A percentile compares a stretch with the other conserved stretches of the same genome.
phyloP scores from a whole-genome alignment of 495 filamentous ascomycete genomes.

The Articulospora tetracladia region DNA sequence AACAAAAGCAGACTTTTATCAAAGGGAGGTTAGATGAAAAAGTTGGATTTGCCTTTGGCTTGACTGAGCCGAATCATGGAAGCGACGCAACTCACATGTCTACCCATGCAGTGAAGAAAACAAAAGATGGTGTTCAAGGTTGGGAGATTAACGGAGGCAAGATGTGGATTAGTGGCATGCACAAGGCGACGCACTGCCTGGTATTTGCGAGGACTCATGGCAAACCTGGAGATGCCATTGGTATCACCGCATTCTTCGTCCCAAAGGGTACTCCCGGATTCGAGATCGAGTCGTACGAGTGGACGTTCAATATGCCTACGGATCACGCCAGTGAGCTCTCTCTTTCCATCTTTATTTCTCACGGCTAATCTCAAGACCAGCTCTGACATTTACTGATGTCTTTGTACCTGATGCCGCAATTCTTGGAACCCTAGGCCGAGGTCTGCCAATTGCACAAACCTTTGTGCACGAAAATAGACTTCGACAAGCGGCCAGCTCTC shows the following conservation, averaged over 20 bases:
- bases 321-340: conserved; percentile 37
- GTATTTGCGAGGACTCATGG: conserved; percentile 54
- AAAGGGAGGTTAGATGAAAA: conserved; percentile 41
- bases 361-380: conserved; percentile 45
- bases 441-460: conserved; percentile 54
- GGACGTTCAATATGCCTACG: conserved; percentile 61
- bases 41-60: conserved; percentile 51
- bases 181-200: conserved; percentile 53
- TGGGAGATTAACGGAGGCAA: conserved; percentile 52
- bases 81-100: conserved; percentile 57
- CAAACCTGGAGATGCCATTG: conserved; percentile 38
- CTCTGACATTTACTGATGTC: conserved; percentile 41
- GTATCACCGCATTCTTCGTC: conserved; percentile 56
- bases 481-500: conserved; percentile 54
- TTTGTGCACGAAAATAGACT: conserved; percentile 62
- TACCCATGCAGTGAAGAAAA: conserved; percentile 35
- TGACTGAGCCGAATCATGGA: conserved; percentile 58
- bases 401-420: conserved; percentile 45
- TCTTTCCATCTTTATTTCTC: not conserved
- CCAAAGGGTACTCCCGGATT: conserved; percentile 42
- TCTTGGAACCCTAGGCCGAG: conserved; percentile 41
- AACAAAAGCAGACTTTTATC: conserved; percentile 49
- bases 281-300: conserved; percentile 49
- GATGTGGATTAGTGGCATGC: conserved; percentile 60
- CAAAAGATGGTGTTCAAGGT: conserved; percentile 32